Percentiles rank a stretch among this genome's conserved stretches.
phyloP scores from a whole-genome alignment of 1,284 basidiomycete genomes.

The Cutaneotrichosporon sp. region DNA sequence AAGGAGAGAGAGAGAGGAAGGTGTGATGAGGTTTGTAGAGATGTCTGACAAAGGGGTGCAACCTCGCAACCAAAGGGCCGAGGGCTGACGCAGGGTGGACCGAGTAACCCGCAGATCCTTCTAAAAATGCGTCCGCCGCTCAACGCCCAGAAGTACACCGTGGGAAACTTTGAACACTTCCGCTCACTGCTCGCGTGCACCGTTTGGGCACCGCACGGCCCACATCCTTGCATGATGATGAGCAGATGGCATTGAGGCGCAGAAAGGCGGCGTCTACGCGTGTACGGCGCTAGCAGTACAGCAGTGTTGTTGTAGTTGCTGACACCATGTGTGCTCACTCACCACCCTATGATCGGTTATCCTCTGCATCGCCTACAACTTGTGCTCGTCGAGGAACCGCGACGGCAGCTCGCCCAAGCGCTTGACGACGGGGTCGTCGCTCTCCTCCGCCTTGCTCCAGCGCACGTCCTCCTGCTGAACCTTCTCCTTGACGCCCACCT shows the following conservation, averaged over 20 bases:
- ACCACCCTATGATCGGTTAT: not conserved
- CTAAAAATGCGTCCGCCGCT: not conserved
- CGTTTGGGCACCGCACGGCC: no score
- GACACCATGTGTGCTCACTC: no score
- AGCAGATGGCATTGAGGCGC: no score
- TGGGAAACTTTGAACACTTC: no score
- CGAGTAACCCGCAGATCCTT: not conserved
- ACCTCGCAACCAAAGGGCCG: no score
- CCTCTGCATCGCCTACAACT: slow-evolving; percentile 1
- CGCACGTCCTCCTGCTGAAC: not conserved
- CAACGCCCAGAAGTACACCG: not conserved
- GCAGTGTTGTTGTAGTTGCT: no score
- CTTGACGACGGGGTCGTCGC: slow-evolving; percentile 7
- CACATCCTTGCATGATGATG: no score
- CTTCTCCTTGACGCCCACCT: not conserved
- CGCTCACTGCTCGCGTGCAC: not conserved
- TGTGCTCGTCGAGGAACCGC: slow-evolving; percentile 9
- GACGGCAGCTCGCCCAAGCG: slow-evolving; percentile 4
- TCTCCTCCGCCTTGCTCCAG: not conserved
- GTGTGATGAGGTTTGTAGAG: not conserved
- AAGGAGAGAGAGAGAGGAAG: not conserved
- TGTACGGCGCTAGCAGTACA: no score
- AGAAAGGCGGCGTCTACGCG: no score
- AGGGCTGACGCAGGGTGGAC: not conserved
- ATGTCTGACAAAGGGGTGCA: no score